Base-by-base conservation (phyloP, 1,139 yeast species). In the Zhuliangozyma parablackwelliae region DNA sequence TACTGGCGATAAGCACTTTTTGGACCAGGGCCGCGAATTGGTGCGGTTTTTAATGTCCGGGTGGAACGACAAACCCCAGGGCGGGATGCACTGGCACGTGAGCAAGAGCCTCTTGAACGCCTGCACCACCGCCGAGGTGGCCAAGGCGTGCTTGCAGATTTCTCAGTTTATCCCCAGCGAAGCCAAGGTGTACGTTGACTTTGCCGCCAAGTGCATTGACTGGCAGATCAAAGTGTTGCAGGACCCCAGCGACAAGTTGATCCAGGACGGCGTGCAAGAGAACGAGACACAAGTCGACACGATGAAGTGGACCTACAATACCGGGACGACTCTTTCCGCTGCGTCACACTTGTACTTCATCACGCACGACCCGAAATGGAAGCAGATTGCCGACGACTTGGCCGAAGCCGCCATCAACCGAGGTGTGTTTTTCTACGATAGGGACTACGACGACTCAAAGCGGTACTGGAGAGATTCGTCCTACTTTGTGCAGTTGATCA, bases 91-190 rank as follows among this genome's bases (percentile, higher is more conserved):
- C 44, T 82, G 90, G 90, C 88, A 82, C 53, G 61, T 80, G 10
- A 63, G 65, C 33, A 78, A 79, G 55, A 59, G 69, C 25, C 82
- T 80, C 44, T 65, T 81, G 48, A 79, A 80, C 48, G 67, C 88
- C 10, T 80, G 84, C 51, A 78, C 87, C 24, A 82, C 86, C 1
- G 81, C 83, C 2, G 88, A 82, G 55, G 75, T 75, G n/a, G 88
- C 87, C 5, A 66, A 78, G 48, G 82, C 83, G 6, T 77, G 82
- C 42, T 65, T 81, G 46, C 78, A 82, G 48, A 57, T 81, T 40
- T 74, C 83, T 20, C 68, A 69, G 48, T 73, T 70, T 49, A 65
- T 78, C 31, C 78, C 78, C 10, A 55, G 63, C 34, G 79, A 75
- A 45, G 57, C 66, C 7, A 48, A 60, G 31, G 46, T 51, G 13